phyloP scores from a whole-genome alignment of 2,329 filamentous ascomycete genomes.

The Cladophialophora carrionii region DNA sequence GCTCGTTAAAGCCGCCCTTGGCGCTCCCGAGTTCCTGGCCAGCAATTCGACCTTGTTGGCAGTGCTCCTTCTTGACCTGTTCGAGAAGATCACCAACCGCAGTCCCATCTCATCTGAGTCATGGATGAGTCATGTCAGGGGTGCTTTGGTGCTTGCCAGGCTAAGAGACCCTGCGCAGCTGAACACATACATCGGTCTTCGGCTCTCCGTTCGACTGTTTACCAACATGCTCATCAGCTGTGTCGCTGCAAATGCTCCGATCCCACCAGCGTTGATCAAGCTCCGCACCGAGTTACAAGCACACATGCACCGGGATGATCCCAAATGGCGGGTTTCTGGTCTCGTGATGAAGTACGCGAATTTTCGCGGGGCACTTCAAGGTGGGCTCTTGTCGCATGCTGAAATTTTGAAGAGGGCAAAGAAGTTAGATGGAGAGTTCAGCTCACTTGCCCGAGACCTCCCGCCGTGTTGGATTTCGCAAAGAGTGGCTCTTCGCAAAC shows the following conservation, averaged over 20 bases:
- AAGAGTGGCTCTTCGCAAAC: slow-evolving; percentile 18
- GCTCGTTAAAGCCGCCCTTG: slow-evolving; percentile 42
- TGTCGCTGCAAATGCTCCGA: slow-evolving; percentile 39
- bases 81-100: slow-evolving; percentile 40
- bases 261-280: slow-evolving; percentile 48
- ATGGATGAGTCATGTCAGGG: slow-evolving; percentile 47
- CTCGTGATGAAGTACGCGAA: slow-evolving; percentile 41
- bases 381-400: slow-evolving; percentile 25
- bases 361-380: slow-evolving; percentile 35
- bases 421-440: slow-evolving; percentile 39
- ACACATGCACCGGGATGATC: slow-evolving; percentile 38
- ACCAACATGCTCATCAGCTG: slow-evolving; percentile 42
- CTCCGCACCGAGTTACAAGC: slow-evolving; percentile 44
- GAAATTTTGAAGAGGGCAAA: slow-evolving; percentile 35
- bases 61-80: slow-evolving; percentile 45
- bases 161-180: slow-evolving; percentile 42
- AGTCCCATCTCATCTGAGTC: slow-evolving; percentile 35
- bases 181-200: slow-evolving; percentile 28
- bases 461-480: slow-evolving; percentile 24
- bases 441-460: slow-evolving; percentile 33
- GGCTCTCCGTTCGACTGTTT: slow-evolving; percentile 35
- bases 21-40: slow-evolving; percentile 39
- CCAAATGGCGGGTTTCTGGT: slow-evolving; percentile 42
- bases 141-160: slow-evolving; percentile 44
- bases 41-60: slow-evolving; percentile 44